Evolutionary conservation across 306 rosid species (phyloP).

Genomic region (Dryas drummondii): DNA sequence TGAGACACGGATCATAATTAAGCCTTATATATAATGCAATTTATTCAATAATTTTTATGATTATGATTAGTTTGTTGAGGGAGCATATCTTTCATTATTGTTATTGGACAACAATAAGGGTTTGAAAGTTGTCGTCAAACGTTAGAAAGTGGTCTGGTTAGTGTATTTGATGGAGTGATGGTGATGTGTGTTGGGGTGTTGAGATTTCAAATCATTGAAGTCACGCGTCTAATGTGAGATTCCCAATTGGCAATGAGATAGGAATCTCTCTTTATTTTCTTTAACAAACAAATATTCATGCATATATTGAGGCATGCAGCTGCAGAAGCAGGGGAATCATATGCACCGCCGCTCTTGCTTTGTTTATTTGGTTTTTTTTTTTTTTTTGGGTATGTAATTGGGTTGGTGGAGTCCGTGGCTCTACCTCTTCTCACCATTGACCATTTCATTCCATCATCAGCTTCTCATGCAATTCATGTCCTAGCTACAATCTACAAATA

Average conservation of each 20-base stretch:
- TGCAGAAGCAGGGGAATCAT: no score
- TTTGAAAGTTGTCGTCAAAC: no score
- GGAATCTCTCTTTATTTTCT: constrained; percentile 1
- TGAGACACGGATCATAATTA: no score
- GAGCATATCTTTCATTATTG: no score
- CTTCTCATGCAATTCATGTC: constrained; percentile 9
- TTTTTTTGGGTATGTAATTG: neutral
- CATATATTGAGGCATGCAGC: no score
- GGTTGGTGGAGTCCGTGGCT: constrained; percentile 3
- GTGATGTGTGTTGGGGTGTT: no score
- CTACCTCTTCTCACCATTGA: neutral
- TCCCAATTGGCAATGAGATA: neutral
- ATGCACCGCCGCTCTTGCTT: neutral
- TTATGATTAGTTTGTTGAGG: no score
- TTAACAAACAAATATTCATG: neutral
- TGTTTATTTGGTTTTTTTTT: neutral
- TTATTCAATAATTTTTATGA: no score
- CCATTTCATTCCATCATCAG: neutral
- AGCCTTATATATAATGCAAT: no score
- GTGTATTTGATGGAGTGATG: no score
- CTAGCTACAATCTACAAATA: neutral
- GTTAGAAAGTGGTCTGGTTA: no score
- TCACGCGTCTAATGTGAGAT: constrained; percentile 8
- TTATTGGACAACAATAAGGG: no score
- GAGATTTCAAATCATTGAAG: neutral